Evolutionary conservation across 2,329 filamentous ascomycete genomes (phyloP).

Genomic region (Trichoderma simmonsii): DNA sequence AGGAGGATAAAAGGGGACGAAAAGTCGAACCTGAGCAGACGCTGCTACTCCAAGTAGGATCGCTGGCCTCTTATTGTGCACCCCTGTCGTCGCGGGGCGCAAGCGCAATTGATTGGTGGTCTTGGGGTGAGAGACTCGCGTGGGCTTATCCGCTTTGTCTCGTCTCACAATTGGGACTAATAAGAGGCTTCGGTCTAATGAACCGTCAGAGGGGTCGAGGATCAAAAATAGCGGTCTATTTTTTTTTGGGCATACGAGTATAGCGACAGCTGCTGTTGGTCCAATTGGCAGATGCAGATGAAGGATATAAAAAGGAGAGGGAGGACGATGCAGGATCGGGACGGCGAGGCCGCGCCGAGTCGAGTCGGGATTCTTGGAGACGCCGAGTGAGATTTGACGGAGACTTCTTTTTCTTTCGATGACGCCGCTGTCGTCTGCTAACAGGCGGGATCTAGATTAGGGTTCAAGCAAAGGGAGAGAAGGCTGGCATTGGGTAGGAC

Average conservation of each 20-base stretch:
- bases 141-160: constrained; percentile 11
- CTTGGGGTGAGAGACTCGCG: constrained; percentile 8
- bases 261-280: neutral
- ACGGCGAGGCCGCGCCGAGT: neutral
- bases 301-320: neutral
- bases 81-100: constrained; percentile 13
- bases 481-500: neutral
- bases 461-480: neutral
- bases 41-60: constrained; percentile 5
- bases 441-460: neutral
- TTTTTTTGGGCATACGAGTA: neutral
- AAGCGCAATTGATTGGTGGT: constrained; percentile 15
- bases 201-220: neutral
- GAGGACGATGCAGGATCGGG: neutral
- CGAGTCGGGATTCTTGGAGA: neutral
- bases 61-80: constrained; percentile 1
- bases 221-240: neutral
- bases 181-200: neutral
- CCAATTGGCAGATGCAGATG: neutral
- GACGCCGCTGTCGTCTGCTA: neutral
- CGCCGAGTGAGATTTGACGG: neutral
- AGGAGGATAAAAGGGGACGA: neutral
- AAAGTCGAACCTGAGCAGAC: neutral
- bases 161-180: constrained; percentile 3
- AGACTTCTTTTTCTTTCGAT: neutral